phyloP scores from a whole-genome alignment of 139 green algal species.

The Chlorella sp. region DNA sequence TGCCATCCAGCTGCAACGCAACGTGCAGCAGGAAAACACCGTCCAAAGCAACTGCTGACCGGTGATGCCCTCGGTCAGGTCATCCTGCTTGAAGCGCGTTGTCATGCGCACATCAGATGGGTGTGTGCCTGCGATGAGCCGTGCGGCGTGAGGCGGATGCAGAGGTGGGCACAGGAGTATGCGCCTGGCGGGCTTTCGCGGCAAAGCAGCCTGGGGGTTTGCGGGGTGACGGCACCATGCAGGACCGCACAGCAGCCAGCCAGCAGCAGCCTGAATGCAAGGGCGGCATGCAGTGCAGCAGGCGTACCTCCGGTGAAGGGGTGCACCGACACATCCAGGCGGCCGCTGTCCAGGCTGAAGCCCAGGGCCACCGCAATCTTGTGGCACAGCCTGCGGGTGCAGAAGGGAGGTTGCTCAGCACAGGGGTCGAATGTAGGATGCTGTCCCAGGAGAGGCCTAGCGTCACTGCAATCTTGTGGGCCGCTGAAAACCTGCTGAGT shows the following conservation, averaged over 20 bases:
- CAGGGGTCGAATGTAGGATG: too few relatives aligned
- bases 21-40: too few relatives aligned
- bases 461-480: background rate
- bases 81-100: slow-evolving; percentile 87
- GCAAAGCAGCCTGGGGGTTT: too few relatives aligned
- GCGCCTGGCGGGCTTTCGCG: too few relatives aligned
- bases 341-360: slow-evolving; percentile 79
- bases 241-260: too few relatives aligned
- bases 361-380: slow-evolving; percentile 73
- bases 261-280: background rate
- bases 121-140: slow-evolving; percentile 50
- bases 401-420: too few relatives aligned
- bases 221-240: too few relatives aligned
- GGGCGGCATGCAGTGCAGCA: too few relatives aligned
- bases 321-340: slow-evolving; percentile 87
- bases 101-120: slow-evolving; percentile 94
- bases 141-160: background rate
- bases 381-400: slow-evolving; percentile 5
- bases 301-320: slow-evolving; percentile 80
- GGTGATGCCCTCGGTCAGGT: slow-evolving; percentile 83
- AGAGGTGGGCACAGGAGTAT: too few relatives aligned
- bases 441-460: slow-evolving; percentile 10
- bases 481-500: too few relatives aligned
- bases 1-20: too few relatives aligned
- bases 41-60: slow-evolving; percentile 16